Conservation (phyloP, 2,329 filamentous ascomycete genomes). For the Proliferodiscus dingleyae region DNA sequence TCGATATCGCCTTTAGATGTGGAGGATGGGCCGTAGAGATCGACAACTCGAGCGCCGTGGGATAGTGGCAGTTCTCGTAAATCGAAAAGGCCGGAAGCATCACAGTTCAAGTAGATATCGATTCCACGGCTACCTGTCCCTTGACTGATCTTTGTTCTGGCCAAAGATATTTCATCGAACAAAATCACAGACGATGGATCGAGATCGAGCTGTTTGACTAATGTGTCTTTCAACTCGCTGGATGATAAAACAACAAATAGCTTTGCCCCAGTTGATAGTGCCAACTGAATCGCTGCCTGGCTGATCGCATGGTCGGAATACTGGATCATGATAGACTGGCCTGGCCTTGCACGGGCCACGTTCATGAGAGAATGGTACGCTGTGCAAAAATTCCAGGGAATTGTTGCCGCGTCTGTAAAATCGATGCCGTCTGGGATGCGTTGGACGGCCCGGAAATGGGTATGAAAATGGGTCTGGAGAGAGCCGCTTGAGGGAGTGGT, state of each 20-base stretch:
- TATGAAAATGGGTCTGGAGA: conserved; percentile 28
- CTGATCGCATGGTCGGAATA: conserved; percentile 34
- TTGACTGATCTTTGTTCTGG: conserved; percentile 24
- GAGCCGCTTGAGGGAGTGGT: conserved; percentile 29
- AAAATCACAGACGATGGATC: conserved; percentile 32
- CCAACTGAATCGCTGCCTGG: conserved; percentile 32
- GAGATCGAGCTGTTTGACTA: conserved; percentile 27
- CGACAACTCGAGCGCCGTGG: too few species aligned
- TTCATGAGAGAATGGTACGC: conserved; percentile 26
- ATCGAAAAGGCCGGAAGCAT: too few species aligned
- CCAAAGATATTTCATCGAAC: conserved; percentile 28
- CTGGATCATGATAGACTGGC: conserved; percentile 34
- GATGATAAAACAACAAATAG: conserved; percentile 30
- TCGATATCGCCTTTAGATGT: too few species aligned
- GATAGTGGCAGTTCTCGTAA: too few species aligned
- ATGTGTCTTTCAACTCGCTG: conserved; percentile 21
- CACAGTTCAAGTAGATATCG: conserved; percentile 33
- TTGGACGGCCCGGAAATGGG: conserved; percentile 22
- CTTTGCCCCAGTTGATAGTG: conserved; percentile 28
- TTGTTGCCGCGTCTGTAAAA: conserved; percentile 26
- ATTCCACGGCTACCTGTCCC: conserved; percentile 28
- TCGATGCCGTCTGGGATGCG: conserved; percentile 23
- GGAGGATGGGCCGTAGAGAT: too few species aligned
- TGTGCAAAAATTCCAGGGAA: conserved; percentile 27
- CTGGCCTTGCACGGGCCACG: conserved; percentile 19